Evolutionary conservation across 192 early-diverging fungal species (phyloP), one percentile per base, ranked within the genome.

Genomic region (Podila clonocystis): DNA sequence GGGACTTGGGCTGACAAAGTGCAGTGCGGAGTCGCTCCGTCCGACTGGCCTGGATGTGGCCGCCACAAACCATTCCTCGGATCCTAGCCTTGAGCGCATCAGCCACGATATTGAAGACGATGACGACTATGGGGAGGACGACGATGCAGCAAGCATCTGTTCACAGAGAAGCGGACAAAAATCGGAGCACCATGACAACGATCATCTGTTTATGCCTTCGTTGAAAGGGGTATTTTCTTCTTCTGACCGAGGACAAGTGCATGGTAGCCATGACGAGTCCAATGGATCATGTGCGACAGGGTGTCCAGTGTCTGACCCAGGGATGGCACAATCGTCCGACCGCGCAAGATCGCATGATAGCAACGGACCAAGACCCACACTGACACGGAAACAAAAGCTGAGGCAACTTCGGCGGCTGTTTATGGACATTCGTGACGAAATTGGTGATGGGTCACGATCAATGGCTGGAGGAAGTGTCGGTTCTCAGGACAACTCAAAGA

Each of bases 341-440:
- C 20, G 0, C 24, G 5, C 52, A 24, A 22, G 4, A 28, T 19
- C 17, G 36, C 50, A 36, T 57, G 26, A 15, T 33, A 55, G n/a
- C 33, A 19, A 28, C 30, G 62, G 31, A 22, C 36, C 50, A 36
- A 11, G 67, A 2, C 41, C 28, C 7, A 36, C 61, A 29, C 28
- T 72, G 22, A 68, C 77, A 29, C 49, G 77, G 9, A 66, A 67
- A 9, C 77, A 80, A 48, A 80, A 80, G 58, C 67, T 80, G 41
- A 29, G 61, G 28, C 77, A 80, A 17, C 66, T 80, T 8, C 59
- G 77, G n/a, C 65, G 71, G 34, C 45, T 80, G 24, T 80, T 80
- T 50, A 80, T 80, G 77, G 71, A 80, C n/a, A 80, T 80, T 12
- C 77, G 71, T 4, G 48, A 17, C 31, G 77, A 80, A 41, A 80